Conservation (phyloP, 2,329 filamentous ascomycete species). For the Aspergillus neoniger region DNA sequence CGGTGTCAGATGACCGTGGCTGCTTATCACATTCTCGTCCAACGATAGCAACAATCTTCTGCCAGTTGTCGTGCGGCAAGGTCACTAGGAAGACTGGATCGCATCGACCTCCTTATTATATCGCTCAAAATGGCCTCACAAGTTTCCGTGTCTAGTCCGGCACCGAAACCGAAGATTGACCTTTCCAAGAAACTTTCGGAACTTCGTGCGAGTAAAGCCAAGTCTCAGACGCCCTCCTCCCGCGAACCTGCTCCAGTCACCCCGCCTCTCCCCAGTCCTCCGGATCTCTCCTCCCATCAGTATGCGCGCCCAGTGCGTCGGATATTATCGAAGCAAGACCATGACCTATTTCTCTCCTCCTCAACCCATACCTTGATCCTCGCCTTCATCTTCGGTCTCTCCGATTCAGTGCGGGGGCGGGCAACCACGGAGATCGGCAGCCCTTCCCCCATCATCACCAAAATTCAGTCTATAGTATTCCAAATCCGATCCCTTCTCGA, state of each 20-base stretch:
- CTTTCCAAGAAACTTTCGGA: constrained; percentile 44
- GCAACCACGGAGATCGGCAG: constrained; percentile 31
- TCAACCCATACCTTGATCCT: constrained; percentile 73
- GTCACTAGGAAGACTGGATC: constrained; percentile 1
- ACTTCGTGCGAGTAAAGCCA: constrained; percentile 38
- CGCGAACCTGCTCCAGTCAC: constrained; percentile 70
- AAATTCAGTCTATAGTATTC: constrained; percentile 70
- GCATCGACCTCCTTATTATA: not conserved
- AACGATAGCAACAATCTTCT: not conserved
- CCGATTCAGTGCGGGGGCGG: constrained; percentile 71
- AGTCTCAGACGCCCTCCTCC: constrained; percentile 28
- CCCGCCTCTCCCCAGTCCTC: constrained; percentile 69
- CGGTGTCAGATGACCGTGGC: constrained; percentile 2
- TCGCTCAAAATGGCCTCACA: constrained; percentile 28
- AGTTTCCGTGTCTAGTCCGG: constrained; percentile 13
- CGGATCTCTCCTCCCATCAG: constrained; percentile 59
- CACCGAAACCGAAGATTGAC: constrained; percentile 33
- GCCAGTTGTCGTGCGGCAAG: not conserved
- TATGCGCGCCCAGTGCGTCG: constrained; percentile 72
- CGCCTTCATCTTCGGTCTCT: constrained; percentile 82
- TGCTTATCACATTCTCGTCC: not conserved
- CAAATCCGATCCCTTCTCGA: constrained; percentile 67
- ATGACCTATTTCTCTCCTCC: constrained; percentile 77
- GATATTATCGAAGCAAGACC: constrained; percentile 79
- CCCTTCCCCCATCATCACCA: constrained; percentile 61